Conservation (phyloP, 352 stramenopile genomes). For the Blastocystis hominis region DNA sequence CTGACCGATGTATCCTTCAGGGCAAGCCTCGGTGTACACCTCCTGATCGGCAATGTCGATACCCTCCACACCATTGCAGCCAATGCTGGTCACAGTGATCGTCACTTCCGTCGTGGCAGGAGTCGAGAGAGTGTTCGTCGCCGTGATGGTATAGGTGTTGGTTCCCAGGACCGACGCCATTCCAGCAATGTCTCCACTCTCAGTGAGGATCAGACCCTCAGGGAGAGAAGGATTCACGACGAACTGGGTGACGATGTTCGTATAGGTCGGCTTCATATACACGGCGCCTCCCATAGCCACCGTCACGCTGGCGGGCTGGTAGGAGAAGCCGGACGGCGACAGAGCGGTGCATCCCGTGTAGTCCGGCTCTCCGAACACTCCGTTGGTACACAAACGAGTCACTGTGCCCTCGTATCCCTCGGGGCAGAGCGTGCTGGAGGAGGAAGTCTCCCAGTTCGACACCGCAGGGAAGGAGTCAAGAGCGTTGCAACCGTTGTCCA, state of each 20-base stretch:
- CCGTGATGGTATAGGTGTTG: not conserved
- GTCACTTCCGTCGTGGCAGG: not conserved
- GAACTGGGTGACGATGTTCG: not conserved
- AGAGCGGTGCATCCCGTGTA: not conserved
- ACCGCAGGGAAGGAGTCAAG: constrained; percentile 22
- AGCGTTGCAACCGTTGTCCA: not conserved
- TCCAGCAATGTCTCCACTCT: not conserved
- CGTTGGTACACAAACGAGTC: constrained; percentile 9
- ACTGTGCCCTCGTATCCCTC: not conserved
- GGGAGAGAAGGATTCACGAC: not conserved
- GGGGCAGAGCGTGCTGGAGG: not conserved
- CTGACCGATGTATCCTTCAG: not conserved
- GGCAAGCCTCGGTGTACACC: not conserved
- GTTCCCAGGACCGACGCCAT: not conserved
- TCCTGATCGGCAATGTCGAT: not conserved
- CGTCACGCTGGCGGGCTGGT: not conserved
- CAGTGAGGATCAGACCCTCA: not conserved
- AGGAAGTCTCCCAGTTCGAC: not conserved
- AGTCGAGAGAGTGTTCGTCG: not conserved
- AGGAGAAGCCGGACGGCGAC: not conserved
- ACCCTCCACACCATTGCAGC: not conserved
- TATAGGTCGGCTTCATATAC: not conserved
- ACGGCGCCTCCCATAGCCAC: not conserved
- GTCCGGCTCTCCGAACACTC: not conserved
- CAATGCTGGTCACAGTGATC: not conserved